Conservation (phyloP, 2,329 filamentous ascomycete genomes). For the Coleophoma eucalyptorum region DNA sequence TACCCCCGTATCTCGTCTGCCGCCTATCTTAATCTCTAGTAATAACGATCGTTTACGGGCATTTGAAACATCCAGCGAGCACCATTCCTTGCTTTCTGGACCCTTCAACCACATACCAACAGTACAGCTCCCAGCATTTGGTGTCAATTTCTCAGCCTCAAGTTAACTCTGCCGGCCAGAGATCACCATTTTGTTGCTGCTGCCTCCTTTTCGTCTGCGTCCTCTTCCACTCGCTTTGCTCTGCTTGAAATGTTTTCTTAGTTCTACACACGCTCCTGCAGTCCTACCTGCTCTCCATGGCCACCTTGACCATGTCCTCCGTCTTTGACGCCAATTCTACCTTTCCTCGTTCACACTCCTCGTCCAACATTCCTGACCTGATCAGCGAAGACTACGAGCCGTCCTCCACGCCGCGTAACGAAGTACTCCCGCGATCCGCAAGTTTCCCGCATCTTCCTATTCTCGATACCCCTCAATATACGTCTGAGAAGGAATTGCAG, state of each 20-base stretch:
- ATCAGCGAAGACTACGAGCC: conserved; percentile 20
- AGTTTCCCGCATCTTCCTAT: conserved; percentile 53
- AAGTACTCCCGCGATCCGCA: conserved; percentile 46
- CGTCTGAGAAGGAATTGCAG: conserved; percentile 13
- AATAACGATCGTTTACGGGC: conserved; percentile 1
- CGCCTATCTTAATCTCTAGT: conserved; percentile 1
- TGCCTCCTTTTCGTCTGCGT: background rate
- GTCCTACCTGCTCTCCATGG: conserved; percentile 20
- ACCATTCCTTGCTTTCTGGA: background rate
- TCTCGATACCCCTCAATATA: conserved; percentile 20
- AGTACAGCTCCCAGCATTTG: background rate
- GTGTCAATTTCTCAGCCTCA: conserved; percentile 6
- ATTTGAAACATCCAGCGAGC: background rate
- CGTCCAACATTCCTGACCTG: conserved; percentile 25
- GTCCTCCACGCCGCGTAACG: conserved; percentile 9
- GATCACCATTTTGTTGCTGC: background rate
- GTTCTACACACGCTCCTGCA: conserved; percentile 12
- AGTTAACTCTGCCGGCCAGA: conserved; percentile 10
- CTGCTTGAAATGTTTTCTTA: conserved; percentile 20
- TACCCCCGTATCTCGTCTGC: background rate
- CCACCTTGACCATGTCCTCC: conserved; percentile 25
- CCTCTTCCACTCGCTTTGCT: background rate
- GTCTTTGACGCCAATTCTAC: conserved; percentile 18
- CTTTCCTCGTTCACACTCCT: conserved; percentile 28
- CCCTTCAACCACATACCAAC: background rate